Evolutionary conservation across 208 protist species (phyloP).

Genomic region (Acanthamoeba castellanii): DNA sequence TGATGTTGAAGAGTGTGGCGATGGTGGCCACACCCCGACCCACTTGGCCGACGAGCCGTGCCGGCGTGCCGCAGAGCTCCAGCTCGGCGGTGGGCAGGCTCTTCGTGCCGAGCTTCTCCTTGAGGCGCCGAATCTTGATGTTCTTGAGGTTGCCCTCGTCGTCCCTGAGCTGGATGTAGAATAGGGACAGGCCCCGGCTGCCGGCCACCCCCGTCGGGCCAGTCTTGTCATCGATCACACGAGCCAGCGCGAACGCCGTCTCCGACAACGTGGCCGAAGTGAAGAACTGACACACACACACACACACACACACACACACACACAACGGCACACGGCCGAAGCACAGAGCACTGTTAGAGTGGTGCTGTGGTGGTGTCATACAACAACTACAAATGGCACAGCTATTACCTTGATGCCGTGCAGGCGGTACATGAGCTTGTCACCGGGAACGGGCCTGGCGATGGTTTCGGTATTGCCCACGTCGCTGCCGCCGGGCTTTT

Average conservation of each 20-base stretch:
- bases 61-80: conserved; percentile 66
- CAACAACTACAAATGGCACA: neutral
- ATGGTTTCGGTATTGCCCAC: conserved; percentile 75
- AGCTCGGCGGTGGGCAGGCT: conserved; percentile 84
- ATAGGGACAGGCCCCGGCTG: conserved; percentile 70
- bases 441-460: conserved; percentile 29
- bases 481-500: conserved; percentile 77
- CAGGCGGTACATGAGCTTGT: conserved; percentile 64
- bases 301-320: neutral
- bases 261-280: conserved; percentile 73
- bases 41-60: conserved; percentile 59
- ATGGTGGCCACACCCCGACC: conserved; percentile 75
- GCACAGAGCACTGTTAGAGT: conserved; percentile 38
- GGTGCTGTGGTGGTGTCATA: too few relatives aligned
- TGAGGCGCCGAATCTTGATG: conserved; percentile 75
- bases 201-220: conserved; percentile 34
- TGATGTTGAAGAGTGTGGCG: conserved; percentile 75
- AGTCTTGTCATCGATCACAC: conserved; percentile 48
- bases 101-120: conserved; percentile 85
- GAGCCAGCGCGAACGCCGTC: conserved; percentile 73
- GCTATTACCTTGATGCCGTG: conserved; percentile 55
- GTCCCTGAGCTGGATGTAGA: conserved; percentile 70
- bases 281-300: conserved; percentile 67
- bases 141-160: conserved; percentile 66
- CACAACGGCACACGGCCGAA: neutral